Base-by-base conservation (phyloP, 2,329 filamentous ascomycete genomes). In the Lachnellula subtilissima region DNA sequence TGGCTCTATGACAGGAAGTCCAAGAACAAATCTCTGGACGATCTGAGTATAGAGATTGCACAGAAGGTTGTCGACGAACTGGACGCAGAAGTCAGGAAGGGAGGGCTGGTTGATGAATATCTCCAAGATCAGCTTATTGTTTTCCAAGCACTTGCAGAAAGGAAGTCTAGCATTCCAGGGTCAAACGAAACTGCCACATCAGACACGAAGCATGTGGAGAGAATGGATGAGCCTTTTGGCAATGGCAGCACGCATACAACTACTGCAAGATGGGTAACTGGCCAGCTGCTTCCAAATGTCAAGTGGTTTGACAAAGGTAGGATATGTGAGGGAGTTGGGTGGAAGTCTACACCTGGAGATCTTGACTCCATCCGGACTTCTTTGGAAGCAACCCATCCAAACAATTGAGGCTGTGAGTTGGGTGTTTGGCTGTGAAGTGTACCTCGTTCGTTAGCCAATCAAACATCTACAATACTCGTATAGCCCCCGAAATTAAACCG, bases 91-190 rank as follows among this genome's bases (percentile, higher is more conserved):
- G 69, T 80, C 0, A 65, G 66, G 7, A 63, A 71, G 1, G 71
- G 74, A 2, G 76, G 80, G 0, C 72, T 76, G 2, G 77, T 82
- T 6, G 83, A 86, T 59, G 74, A 79, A 61, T 76, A 78, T 64
- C 72, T 86, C 14, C 81, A 85, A 68, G 84, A 86, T 67, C 83
- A 86, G 67, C 63, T 86, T 23, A 71, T 85, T 3, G 72, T 82
- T 17, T 84, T 85, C 63, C 83, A 86, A 67, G 79, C 79, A 4
- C 70, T 86, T 9, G 78, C 80, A 1, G 73, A 77, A 12, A 82
- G 80, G 0, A 71, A 66, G 50, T 81, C 81, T 11, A 59, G 37
- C 25, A 66, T 68, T 50, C 56, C 61, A 11, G 61, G 60, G 9
- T 53, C 57, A 6, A 32, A 35, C 5, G 61, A 64, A 2, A 46